These are phyloP conservation scores for Stipa capillata DNA, from an alignment of 176 grass and related monocot species.

Conservation along the genomic window DNA sequence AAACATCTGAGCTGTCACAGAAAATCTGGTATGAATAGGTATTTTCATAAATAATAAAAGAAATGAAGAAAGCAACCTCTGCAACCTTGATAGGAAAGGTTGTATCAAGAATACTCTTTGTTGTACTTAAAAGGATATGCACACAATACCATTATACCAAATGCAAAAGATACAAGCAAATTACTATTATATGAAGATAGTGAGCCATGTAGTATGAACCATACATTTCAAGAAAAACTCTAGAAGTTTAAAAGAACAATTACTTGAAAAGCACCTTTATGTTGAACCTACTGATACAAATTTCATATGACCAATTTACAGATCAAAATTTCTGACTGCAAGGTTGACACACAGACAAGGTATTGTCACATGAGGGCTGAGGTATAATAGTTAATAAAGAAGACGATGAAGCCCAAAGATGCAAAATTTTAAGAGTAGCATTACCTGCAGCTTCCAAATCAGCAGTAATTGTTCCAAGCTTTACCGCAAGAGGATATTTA, in stretches of 20 bases:
- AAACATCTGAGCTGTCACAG: constrained; percentile 94
- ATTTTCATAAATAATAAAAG: not conserved
- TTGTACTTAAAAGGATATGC: not conserved
- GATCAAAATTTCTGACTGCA: not conserved
- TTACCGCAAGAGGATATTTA: constrained; percentile 87
- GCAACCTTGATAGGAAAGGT: not conserved
- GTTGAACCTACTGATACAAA: not conserved
- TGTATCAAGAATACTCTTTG: no score
- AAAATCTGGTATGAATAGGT: constrained; percentile 37
- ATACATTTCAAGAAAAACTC: not conserved
- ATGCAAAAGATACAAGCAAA: not conserved
- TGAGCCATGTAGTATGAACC: not conserved
- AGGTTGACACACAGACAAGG: not conserved
- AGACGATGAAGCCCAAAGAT: not conserved
- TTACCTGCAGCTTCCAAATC: constrained; percentile 97
- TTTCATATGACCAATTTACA: not conserved
- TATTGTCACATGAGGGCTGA: not conserved
- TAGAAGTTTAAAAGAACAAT: not conserved
- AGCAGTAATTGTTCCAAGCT: constrained; percentile 89
- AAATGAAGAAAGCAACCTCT: not conserved
- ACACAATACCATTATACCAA: not conserved
- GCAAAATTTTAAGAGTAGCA: constrained; percentile 31
- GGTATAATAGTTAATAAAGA: not conserved
- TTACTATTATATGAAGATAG: not conserved
- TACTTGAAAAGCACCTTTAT: not conserved